Evolutionary conservation across 805 yeast species (phyloP).

Genomic region (Candida michaelii): DNA sequence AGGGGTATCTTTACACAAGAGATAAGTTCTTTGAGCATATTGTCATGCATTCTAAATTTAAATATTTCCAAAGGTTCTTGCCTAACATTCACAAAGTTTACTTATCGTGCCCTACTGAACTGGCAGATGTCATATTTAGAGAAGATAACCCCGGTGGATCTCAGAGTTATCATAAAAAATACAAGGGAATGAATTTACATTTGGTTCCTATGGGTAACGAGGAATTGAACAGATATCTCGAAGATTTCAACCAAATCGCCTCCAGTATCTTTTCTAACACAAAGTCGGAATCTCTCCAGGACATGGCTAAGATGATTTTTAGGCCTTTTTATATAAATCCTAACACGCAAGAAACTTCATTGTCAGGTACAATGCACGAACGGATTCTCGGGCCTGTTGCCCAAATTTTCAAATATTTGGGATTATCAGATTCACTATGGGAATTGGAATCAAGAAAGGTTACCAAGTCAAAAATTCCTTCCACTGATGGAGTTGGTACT

Average conservation of each 20-base stretch:
- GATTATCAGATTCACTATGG: neutral
- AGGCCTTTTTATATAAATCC: neutral
- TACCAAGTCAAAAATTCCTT: neutral
- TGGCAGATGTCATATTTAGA: neutral
- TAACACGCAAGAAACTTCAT: neutral
- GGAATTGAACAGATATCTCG: neutral
- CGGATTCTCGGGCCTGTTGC: neutral
- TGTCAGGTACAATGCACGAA: neutral
- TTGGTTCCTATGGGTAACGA: constrained; percentile 2
- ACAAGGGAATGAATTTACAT: constrained; percentile 1
- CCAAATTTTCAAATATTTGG: constrained; percentile 1
- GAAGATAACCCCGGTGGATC: constrained; percentile 2
- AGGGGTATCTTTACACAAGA: neutral
- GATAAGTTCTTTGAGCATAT: neutral
- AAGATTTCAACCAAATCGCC: constrained; percentile 2
- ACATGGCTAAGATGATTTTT: neutral
- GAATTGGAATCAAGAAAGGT: neutral
- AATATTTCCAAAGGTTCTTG: neutral
- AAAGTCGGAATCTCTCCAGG: neutral
- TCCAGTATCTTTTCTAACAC: constrained; percentile 2
- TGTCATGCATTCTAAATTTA: neutral
- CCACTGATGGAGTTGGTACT: too few relatives aligned
- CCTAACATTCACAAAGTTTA: neutral
- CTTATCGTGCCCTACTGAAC: constrained; percentile 1
- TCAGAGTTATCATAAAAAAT: neutral